Percentiles rank a stretch among this genome's conserved stretches.
These are phyloP conservation scores for Lagerstroemia speciosa DNA, from an alignment of 345 rosid species.

Conservation along the genomic window DNA sequence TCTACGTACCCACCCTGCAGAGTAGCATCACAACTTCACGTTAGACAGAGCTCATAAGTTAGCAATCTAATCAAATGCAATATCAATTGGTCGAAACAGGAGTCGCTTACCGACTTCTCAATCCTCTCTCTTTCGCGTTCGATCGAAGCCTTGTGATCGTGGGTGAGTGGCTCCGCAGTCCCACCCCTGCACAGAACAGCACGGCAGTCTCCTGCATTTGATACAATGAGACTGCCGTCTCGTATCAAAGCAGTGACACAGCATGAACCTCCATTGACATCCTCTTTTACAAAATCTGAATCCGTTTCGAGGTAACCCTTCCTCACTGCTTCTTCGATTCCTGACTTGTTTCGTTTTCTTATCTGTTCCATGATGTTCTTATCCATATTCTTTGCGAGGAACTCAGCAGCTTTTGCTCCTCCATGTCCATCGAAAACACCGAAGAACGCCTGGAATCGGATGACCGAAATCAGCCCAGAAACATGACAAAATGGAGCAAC, in stretches of 20 bases:
- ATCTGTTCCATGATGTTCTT: slow-evolving; percentile 38
- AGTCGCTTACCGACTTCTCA: slow-evolving; percentile 45
- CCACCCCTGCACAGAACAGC: slow-evolving; percentile 71
- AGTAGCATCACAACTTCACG: neutral
- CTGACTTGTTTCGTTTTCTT: slow-evolving; percentile 21
- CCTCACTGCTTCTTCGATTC: slow-evolving; percentile 36
- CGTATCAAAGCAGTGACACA: slow-evolving; percentile 68
- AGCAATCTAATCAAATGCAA: neutral
- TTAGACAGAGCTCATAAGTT: neutral
- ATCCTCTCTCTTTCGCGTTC: slow-evolving; percentile 53
- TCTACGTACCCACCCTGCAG: slow-evolving; percentile 82
- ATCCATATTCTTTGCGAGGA: slow-evolving; percentile 49
- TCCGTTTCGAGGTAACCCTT: slow-evolving; percentile 62
- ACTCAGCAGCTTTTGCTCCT: slow-evolving; percentile 74
- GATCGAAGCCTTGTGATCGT: slow-evolving; percentile 67
- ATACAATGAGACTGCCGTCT: slow-evolving; percentile 44
- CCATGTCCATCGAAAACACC: slow-evolving; percentile 93
- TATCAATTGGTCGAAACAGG: neutral
- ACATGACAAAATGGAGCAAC: neutral
- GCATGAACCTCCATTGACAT: slow-evolving; percentile 59
- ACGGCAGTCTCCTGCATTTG: slow-evolving; percentile 82
- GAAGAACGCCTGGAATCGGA: slow-evolving; percentile 50
- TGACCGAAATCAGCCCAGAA: neutral
- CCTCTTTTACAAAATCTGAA: slow-evolving; percentile 45
- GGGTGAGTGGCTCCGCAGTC: slow-evolving; percentile 67